Percentiles rank a stretch among this genome's conserved stretches.
These are phyloP conservation scores for Tolypocladium sp. DNA, from an alignment of 2,329 filamentous ascomycete genomes.

Conservation along the genomic window DNA sequence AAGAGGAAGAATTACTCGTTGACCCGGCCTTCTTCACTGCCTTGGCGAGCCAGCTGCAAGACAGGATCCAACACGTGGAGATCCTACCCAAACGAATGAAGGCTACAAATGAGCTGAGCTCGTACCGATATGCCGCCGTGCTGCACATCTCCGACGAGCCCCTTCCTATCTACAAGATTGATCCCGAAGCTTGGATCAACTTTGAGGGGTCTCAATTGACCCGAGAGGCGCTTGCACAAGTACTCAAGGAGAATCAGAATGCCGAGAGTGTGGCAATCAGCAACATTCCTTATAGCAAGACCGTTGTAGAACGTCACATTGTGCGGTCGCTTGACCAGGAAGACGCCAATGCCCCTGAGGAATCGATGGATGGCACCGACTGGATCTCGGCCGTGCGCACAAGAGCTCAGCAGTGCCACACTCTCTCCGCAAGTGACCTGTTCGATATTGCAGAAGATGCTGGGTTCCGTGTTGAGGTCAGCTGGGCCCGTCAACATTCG, in stretches of 20 bases:
- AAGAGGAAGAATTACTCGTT: conserved; percentile 10
- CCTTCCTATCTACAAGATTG: conserved; percentile 2
- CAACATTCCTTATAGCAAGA: no score
- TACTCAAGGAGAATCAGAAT: conserved; percentile 4
- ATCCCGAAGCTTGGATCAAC: conserved; percentile 8
- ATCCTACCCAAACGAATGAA: conserved; percentile 18
- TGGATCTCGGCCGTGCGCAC: no score
- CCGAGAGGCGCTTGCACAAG: conserved; percentile 1
- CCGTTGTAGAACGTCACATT: no score
- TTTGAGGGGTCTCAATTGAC: conserved; percentile 7
- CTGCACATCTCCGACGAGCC: conserved; percentile 1
- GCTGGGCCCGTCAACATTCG: conserved; percentile 30
- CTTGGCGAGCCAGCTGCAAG: conserved; percentile 1
- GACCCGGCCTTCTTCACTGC: conserved; percentile 14
- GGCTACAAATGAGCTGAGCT: conserved; percentile 18
- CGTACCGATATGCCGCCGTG: conserved; percentile 17
- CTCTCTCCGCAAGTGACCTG: background rate
- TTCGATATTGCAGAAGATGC: conserved; percentile 8
- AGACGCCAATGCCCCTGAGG: background rate
- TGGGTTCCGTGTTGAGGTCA: conserved; percentile 36
- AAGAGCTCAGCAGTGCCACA: no score
- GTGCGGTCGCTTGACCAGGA: no score
- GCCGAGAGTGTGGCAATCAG: no score
- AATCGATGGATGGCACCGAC: background rate
- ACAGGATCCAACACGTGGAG: conserved; percentile 15